Base-by-base conservation (phyloP, 2,329 filamentous ascomycete genomes). In the Cladosporium austrohemisphaericum region DNA sequence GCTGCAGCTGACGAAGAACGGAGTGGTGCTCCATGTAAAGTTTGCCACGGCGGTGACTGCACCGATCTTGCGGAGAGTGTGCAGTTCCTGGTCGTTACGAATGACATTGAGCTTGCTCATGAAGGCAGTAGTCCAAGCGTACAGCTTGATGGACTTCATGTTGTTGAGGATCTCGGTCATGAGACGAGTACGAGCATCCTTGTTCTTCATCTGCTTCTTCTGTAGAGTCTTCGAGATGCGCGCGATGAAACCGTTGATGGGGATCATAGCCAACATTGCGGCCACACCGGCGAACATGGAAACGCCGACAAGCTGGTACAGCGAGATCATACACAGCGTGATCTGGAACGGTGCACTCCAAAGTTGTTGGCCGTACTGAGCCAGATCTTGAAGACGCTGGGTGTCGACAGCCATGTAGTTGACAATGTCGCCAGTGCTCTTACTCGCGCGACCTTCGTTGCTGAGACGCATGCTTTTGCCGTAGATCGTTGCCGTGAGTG, bases 381-480 rank as follows among this genome's bases (percentile, higher is more conserved):
- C 89, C 50, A 98, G 75, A 69, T 98, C 93, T 62, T 96, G 88
- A 14, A 98, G 78, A 57, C 94, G 85, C 69, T 98, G 93, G 11
- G 92, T 92, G 66, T 98, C 93, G 8, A 98, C 92, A 37, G 94
- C 93, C 92, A 98, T 98, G 71, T 95, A 93, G 66, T 98, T 98
- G 66, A 98, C 93, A 63, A 98, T 97, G 63, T 98, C 94, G 50
- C 93, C 93, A 0, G 93, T 98, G 0, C 88, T 88, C 71, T 97
- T 96, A 36, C 83, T 72, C 2, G 90, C 80, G 47, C 92, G 82
- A 7, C 93, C 93, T 70, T 98, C 93, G 60, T 95, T 97, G 4
- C 92, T 97, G 14, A 98, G 76, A 55, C 82, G 85, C 54, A 97
- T 77, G 0, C 91, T 86, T 71, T 98, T 98, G 52, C 84, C 80